Evolutionary conservation across 2,329 filamentous ascomycete species (phyloP), one percentile per base, ranked within the genome.

Genomic region (Colletotrichum horii): DNA sequence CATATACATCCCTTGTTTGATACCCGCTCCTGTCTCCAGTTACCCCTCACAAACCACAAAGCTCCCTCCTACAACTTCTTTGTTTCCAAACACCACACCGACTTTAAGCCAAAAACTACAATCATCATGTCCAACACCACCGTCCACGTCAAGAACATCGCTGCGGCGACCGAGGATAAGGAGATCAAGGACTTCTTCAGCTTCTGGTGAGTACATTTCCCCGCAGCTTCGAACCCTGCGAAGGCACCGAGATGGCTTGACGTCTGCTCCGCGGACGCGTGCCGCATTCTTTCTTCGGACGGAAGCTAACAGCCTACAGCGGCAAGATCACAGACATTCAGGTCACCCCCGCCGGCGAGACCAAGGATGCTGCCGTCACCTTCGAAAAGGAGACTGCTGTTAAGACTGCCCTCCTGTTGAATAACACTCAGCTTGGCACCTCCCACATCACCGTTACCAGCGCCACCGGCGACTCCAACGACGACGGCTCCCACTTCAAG

Each of bases 351-450:
- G 86, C 86, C 85, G 92, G 92, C 81, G 90, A 93, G 79, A 89
- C 91, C 79, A 95, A 98, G 87, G 93, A 93, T 66, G 97, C 97
- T 74, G 94, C 93, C n/a, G 96, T 99, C 78, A 96, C 93, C 68
- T 99, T 99, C 83, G 97, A 98, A 87, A 98, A 98, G 89, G 93
- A 96, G 84, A 97, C 96, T 16, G 97, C 97, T 66, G 96, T 96
- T 76, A 98, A 98, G 90, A 99, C 97, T 26, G 97, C 97, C 30
- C 94, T 98, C 55, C 94, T 99, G 75, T 93, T 99, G 78, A 96
- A 98, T 88, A 97, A 98, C 89, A 99, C 97, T 69, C 94, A 98
- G 86, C 94, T 99, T 66, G 96, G 96, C 78, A 88, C 94, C 75
- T 95, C 96, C 79, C 93, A 97, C 82, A 97, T 99, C 83, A 89